A percentile compares a stretch with the other conserved stretches of the same genome.
These are phyloP conservation scores for Harringtonia aguacate DNA, from an alignment of 2,329 filamentous ascomycete species.

Conservation along the genomic window DNA sequence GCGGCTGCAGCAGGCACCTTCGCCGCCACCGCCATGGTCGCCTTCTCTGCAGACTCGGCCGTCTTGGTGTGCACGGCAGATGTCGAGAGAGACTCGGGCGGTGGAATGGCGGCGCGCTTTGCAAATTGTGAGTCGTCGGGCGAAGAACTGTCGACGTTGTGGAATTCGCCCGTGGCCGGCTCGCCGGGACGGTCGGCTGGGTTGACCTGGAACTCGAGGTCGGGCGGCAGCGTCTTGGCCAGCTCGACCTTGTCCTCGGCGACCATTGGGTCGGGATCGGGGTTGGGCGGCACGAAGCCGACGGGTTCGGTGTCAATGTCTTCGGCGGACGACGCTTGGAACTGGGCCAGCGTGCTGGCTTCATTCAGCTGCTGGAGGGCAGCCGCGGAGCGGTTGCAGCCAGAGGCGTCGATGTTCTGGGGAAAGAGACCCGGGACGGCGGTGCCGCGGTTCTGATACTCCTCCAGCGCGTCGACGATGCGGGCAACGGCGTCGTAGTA, in stretches of 20 bases:
- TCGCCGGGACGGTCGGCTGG: slow-evolving; percentile 14
- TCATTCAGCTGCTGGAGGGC: slow-evolving; percentile 15
- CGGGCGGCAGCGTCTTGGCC: slow-evolving; percentile 11
- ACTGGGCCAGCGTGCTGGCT: slow-evolving; percentile 23
- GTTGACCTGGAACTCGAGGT: slow-evolving; percentile 17
- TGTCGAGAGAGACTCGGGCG: no score
- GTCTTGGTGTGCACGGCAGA: no score
- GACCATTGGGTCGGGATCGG: background rate
- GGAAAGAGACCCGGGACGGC: slow-evolving; percentile 73
- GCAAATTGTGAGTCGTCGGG: background rate
- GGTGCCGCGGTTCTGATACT: slow-evolving; percentile 59
- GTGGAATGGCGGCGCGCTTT: background rate
- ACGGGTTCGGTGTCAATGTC: slow-evolving; percentile 12
- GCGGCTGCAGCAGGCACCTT: no score
- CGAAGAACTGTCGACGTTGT: background rate
- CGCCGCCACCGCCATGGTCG: no score
- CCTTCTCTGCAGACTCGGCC: no score
- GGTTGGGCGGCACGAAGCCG: slow-evolving; percentile 18
- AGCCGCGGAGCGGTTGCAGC: slow-evolving; percentile 53
- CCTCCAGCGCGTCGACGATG: slow-evolving; percentile 69
- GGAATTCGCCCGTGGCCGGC: slow-evolving; percentile 12
- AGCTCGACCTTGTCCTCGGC: slow-evolving; percentile 3
- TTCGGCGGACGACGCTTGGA: slow-evolving; percentile 20
- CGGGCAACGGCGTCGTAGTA: slow-evolving; percentile 87
- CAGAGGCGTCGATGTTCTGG: slow-evolving; percentile 63